A percentile compares a stretch with the other conserved stretches of the same genome.
phyloP scores from a whole-genome alignment of 805 yeast genomes.

The Kuraishia ogatae region DNA sequence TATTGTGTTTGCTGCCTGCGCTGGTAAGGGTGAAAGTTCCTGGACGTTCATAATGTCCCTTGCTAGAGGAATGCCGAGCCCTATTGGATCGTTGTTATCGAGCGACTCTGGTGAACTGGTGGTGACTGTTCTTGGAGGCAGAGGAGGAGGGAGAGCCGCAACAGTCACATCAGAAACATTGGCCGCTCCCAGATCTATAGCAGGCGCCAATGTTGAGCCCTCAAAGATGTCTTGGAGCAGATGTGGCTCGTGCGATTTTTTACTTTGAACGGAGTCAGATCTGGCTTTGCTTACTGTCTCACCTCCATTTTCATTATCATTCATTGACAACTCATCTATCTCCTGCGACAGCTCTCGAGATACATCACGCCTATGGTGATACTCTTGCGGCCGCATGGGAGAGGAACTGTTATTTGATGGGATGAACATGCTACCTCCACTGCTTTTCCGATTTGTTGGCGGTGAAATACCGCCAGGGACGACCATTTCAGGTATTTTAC shows the following conservation, averaged over 20 bases:
- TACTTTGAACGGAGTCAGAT: neutral
- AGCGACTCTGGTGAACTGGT: neutral
- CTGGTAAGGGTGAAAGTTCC: too few relatives aligned
- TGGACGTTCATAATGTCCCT: too few relatives aligned
- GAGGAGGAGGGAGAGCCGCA: neutral
- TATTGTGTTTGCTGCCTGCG: too few relatives aligned
- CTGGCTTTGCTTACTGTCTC: neutral
- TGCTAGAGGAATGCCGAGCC: neutral
- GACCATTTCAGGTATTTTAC: neutral
- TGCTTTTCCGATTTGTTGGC: neutral
- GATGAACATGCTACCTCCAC: neutral
- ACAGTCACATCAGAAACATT: too few relatives aligned
- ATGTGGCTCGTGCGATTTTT: neutral
- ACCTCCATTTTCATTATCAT: neutral
- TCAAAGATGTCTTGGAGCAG: neutral
- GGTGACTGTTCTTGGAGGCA: neutral
- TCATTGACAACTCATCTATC: neutral
- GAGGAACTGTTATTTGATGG: neutral
- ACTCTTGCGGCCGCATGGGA: neutral
- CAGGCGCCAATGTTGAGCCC: neutral
- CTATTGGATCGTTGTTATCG: neutral
- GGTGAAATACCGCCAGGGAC: neutral
- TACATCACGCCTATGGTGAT: neutral
- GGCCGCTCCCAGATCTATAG: neutral
- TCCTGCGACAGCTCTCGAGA: neutral